Evolutionary conservation across 2,329 filamentous ascomycete species (phyloP).

Genomic region (Sarocladium kiliense): DNA sequence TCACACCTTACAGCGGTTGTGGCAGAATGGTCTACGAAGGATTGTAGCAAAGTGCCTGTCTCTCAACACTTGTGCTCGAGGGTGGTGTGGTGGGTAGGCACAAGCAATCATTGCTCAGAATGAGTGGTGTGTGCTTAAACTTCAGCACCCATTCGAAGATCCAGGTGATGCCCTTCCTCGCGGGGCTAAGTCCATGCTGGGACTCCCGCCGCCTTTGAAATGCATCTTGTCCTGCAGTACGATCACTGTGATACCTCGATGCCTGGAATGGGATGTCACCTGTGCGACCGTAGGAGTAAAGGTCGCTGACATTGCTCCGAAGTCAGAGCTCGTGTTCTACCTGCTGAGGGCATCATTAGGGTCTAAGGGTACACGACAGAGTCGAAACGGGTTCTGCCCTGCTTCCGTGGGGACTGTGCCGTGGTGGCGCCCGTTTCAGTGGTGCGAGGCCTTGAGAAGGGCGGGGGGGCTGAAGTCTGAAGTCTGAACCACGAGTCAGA

Average conservation of each 20-base stretch:
- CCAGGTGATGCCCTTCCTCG: not conserved
- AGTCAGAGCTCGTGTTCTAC: not conserved
- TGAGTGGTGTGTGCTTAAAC: not conserved
- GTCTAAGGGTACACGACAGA: not conserved
- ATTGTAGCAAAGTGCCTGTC: not conserved
- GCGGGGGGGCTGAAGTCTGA: not conserved
- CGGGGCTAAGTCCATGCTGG: not conserved
- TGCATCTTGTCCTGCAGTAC: not conserved
- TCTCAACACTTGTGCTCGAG: not conserved
- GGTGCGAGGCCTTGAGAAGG: not conserved
- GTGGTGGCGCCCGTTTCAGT: conserved; percentile 4
- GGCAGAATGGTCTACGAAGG: not conserved
- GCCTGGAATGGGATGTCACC: not conserved
- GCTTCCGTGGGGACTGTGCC: not conserved
- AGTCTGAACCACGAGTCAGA: conserved; percentile 2
- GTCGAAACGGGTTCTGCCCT: not conserved
- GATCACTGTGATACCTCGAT: not conserved
- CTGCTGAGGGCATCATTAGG: not conserved
- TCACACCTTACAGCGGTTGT: not conserved
- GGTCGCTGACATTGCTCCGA: not conserved
- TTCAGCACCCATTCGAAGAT: not conserved
- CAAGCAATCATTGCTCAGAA: not conserved
- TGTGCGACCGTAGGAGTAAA: not conserved
- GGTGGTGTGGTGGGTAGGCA: not conserved
- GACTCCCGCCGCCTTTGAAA: not conserved